Percentiles rank a stretch among this genome's conserved stretches.
Evolutionary conservation across 2,329 filamentous ascomycete genomes (phyloP).

Genomic region (Paracoccidioides lutzii): DNA sequence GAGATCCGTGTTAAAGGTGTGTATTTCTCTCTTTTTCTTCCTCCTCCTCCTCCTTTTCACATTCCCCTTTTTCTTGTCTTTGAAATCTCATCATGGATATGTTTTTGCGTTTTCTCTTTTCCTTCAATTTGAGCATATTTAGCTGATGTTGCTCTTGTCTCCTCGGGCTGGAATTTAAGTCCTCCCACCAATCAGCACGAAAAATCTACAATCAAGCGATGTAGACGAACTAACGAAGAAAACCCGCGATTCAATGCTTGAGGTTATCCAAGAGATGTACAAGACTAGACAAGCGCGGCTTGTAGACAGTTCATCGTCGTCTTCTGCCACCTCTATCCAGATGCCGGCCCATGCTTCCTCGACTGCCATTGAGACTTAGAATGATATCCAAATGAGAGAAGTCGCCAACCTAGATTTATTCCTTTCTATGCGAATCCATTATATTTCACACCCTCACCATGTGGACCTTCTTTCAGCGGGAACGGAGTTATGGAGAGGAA

Average conservation of each 20-base stretch:
- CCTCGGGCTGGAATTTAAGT: slow-evolving; percentile 37
- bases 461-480: neutral
- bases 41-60: neutral
- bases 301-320: slow-evolving; percentile 11
- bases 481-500: neutral
- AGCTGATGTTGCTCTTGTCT: neutral
- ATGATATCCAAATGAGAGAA: neutral
- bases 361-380: neutral
- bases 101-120: no score
- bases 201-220: slow-evolving; percentile 58
- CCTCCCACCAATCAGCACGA: slow-evolving; percentile 66
- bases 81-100: neutral
- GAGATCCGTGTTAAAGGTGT: slow-evolving; percentile 63
- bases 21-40: slow-evolving; percentile 12
- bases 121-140: neutral
- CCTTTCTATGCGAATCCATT: neutral
- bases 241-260: slow-evolving; percentile 64
- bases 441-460: neutral
- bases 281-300: slow-evolving; percentile 14
- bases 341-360: slow-evolving; percentile 2
- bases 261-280: slow-evolving; percentile 37
- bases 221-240: slow-evolving; percentile 59
- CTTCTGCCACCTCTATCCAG: slow-evolving; percentile 6
- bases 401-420: neutral
- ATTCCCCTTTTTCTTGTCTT: neutral